Conservation (phyloP, 176 grass and related monocot species). For the Oryza glumipatula region DNA sequence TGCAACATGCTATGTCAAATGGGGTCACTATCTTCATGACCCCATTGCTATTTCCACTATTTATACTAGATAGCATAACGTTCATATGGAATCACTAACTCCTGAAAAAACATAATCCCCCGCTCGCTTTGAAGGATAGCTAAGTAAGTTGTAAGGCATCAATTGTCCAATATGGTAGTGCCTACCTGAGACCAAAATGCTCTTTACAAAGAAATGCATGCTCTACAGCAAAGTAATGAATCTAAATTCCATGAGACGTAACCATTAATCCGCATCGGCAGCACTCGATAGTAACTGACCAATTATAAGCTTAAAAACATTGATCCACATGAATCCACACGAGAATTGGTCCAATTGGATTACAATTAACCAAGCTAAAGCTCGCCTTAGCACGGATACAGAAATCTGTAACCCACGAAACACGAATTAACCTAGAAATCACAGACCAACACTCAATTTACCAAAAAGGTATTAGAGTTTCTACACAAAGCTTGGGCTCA, state of each 20-base stretch:
- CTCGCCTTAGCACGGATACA: not conserved
- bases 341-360: not conserved
- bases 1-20: not conserved
- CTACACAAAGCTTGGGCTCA: conserved; percentile 10
- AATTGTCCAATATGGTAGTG: conserved; percentile 19
- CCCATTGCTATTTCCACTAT: not conserved
- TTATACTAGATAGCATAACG: not conserved
- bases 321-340: not conserved
- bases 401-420: not conserved
- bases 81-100: conserved; percentile 16
- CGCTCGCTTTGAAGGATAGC: not conserved
- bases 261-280: not conserved
- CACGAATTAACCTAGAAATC: not conserved
- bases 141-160: not conserved
- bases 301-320: not conserved
- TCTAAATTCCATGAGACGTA: not conserved
- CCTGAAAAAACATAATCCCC: not conserved
- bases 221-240: conserved; percentile 7
- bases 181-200: not conserved
- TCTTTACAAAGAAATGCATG: not conserved
- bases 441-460: not conserved
- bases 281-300: not conserved
- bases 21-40: not conserved
- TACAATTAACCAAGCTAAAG: not conserved
- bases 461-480: conserved; percentile 6